A percentile compares a stretch with the other conserved stretches of the same genome.
These are phyloP conservation scores for Hydnomerulius pinastri DNA, from an alignment of 768 basidiomycete genomes.

Conservation along the genomic window DNA sequence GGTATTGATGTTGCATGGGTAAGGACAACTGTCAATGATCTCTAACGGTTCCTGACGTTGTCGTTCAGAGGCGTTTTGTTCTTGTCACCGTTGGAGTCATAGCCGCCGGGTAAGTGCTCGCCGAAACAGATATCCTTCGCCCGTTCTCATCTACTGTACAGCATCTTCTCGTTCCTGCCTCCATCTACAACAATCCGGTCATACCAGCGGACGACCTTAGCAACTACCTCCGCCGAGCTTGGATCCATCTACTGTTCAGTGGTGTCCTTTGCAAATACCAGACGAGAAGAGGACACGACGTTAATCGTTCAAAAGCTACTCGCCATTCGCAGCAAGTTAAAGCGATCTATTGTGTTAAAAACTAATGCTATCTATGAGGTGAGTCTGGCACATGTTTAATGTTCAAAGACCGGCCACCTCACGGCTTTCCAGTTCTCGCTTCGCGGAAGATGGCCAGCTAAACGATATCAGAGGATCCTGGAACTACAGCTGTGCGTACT, in stretches of 20 bases:
- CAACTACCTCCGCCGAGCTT: slow-evolving; percentile 66
- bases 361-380: slow-evolving; percentile 72
- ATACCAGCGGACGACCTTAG: slow-evolving; percentile 70
- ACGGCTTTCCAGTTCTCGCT: slow-evolving; percentile 62
- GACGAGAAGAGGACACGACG: slow-evolving; percentile 48
- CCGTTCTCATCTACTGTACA: slow-evolving; percentile 24
- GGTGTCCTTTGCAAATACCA: slow-evolving; percentile 67
- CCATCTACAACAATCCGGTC: slow-evolving; percentile 73
- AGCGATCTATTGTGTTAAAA: slow-evolving; percentile 55
- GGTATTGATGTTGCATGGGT: slow-evolving; percentile 78
- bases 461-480: slow-evolving; percentile 69
- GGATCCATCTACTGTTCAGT: slow-evolving; percentile 77
- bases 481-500: slow-evolving; percentile 64
- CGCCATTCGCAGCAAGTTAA: slow-evolving; percentile 74
- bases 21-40: slow-evolving; percentile 10
- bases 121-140: not conserved
- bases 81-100: slow-evolving; percentile 72
- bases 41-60: not conserved
- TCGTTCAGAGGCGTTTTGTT: slow-evolving; percentile 58
- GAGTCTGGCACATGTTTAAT: slow-evolving; percentile 12
- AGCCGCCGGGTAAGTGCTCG: slow-evolving; percentile 65
- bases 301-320: slow-evolving; percentile 66
- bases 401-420: not conserved
- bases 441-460: slow-evolving; percentile 76
- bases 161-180: slow-evolving; percentile 71